Conservation (phyloP, 441 rosid species). For the Gossypium davidsonii region DNA sequence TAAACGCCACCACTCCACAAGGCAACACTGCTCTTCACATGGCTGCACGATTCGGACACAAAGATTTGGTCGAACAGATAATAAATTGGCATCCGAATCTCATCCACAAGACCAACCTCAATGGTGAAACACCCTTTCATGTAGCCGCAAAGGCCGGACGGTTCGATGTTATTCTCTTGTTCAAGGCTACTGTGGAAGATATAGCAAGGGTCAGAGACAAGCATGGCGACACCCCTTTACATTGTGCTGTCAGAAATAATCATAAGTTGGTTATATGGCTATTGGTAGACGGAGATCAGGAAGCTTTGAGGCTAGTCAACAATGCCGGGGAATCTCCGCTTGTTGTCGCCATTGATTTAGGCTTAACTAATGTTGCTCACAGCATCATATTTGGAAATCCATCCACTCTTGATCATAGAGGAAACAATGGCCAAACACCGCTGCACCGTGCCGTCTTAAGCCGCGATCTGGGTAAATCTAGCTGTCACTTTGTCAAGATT, state of each 20-base stretch:
- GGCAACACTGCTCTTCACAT: constrained; percentile 7
- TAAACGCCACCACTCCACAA: not conserved
- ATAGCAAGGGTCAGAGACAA: not conserved
- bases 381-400: not conserved
- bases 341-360: not conserved
- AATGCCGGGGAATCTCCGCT: not conserved
- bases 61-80: not conserved
- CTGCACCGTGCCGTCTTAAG: constrained; percentile 2
- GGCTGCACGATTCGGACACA: constrained; percentile 5
- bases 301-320: not conserved
- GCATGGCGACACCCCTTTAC: not conserved
- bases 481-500: not conserved
- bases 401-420: not conserved
- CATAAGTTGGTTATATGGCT: not conserved
- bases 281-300: not conserved
- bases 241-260: constrained; percentile 1
- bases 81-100: not conserved
- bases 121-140: not conserved
- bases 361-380: not conserved
- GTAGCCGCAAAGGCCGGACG: not conserved
- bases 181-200: not conserved
- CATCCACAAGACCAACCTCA: not conserved
- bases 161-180: not conserved
- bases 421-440: not conserved
- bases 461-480: not conserved